phyloP scores from a whole-genome alignment of 345 rosid species.

The Brassica napus region Da-Ae NC_063443.1:1538001-1538500 shows the following conservation, averaged over 20 bases:
- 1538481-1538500: background rate
- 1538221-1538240: slow-evolving; percentile 69
- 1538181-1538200: slow-evolving; percentile 91
- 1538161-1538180: slow-evolving; percentile 82
- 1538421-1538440: slow-evolving; percentile 96
- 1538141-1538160: slow-evolving; percentile 91
- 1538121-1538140: slow-evolving; percentile 91
- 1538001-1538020: slow-evolving; percentile 83
- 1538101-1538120: background rate
- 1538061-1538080: background rate
- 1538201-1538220: slow-evolving; percentile 86
- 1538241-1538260: slow-evolving; percentile 92
- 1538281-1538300: background rate
- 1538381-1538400: slow-evolving; percentile 95
- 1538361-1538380: slow-evolving; percentile 95
- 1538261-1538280: slow-evolving; percentile 66
- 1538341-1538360: slow-evolving; percentile 65
- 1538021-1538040: slow-evolving; percentile 90
- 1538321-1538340: background rate
- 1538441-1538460: slow-evolving; percentile 53
- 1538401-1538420: slow-evolving; percentile 97
- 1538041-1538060: background rate
- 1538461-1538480: background rate
- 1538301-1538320: background rate
- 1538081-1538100: too few species aligned